Percentiles rank a stretch among this genome's conserved stretches.
Evolutionary conservation across 2,329 filamentous ascomycete genomes (phyloP).

Genomic region (Hymenoscyphus linearis): DNA sequence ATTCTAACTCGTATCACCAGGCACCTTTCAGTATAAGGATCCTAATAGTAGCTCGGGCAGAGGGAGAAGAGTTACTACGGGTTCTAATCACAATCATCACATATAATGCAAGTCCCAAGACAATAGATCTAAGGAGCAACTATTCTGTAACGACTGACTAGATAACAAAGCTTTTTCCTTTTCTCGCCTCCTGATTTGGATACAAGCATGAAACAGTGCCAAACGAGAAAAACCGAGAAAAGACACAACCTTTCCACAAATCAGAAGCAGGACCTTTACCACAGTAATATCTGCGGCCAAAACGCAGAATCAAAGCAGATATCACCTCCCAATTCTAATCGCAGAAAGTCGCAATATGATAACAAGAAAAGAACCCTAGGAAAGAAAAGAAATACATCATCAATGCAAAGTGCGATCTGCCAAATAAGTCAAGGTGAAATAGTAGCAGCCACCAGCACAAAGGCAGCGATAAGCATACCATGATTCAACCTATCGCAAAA

Average conservation of each 20-base stretch:
- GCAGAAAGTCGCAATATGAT: conserved; percentile 16
- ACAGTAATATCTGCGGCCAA: conserved; percentile 21
- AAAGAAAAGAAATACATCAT: conserved; percentile 24
- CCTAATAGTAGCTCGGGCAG: too few relatives aligned
- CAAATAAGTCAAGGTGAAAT: conserved; percentile 24
- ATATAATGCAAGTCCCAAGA: background rate
- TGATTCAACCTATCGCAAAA: conserved; percentile 41
- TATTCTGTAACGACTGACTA: conserved; percentile 32
- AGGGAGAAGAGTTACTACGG: too few relatives aligned
- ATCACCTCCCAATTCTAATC: conserved; percentile 10
- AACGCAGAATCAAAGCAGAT: conserved; percentile 23
- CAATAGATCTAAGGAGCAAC: conserved; percentile 11
- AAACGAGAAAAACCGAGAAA: conserved; percentile 8
- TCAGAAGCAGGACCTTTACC: conserved; percentile 21
- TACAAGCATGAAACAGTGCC: conserved; percentile 27
- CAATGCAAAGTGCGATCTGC: conserved; percentile 20
- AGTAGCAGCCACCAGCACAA: conserved; percentile 17
- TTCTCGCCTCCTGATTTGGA: conserved; percentile 8
- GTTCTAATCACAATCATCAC: background rate
- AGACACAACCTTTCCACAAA: conserved; percentile 15
- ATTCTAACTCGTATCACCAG: too few relatives aligned
- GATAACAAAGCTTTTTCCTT: conserved; percentile 30
- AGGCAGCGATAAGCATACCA: conserved; percentile 22
- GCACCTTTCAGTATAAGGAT: too few relatives aligned
- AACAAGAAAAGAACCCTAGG: conserved; percentile 16